Evolutionary conservation across 306 rosid species (phyloP).

Genomic region (Begonia masoniana): DNA sequence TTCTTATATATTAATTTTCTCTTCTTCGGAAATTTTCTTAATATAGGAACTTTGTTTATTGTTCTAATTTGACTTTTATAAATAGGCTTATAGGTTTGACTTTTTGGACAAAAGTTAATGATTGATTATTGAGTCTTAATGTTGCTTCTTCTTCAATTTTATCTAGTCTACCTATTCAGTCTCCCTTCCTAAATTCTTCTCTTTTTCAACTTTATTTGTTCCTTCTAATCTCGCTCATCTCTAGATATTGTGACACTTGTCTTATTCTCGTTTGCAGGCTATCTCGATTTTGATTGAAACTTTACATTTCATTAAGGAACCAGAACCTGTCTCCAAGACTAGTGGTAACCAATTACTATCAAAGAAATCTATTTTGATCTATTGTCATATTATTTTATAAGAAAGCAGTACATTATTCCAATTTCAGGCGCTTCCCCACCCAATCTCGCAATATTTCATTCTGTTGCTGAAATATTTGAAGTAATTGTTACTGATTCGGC

Average conservation of each 20-base stretch:
- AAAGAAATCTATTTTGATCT: not conserved
- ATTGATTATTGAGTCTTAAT: no score
- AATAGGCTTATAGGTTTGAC: no score
- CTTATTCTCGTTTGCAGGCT: constrained; percentile 37
- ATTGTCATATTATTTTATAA: not conserved
- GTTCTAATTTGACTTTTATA: no score
- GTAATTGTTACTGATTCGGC: constrained; percentile 84
- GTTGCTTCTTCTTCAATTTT: no score
- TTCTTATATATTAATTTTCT: no score
- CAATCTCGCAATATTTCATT: constrained; percentile 81
- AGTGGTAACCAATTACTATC: constrained; percentile 33
- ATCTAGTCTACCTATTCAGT: no score
- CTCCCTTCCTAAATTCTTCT: not conserved
- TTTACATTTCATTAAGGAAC: constrained; percentile 58
- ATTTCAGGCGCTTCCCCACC: constrained; percentile 69
- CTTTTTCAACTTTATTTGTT: not conserved
- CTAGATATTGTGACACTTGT: not conserved
- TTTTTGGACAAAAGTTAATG: no score
- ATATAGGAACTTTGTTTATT: no score
- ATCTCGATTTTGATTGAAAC: constrained; percentile 69
- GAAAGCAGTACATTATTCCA: not conserved
- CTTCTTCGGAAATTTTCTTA: no score
- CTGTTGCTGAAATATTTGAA: constrained; percentile 98
- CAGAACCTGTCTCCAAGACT: constrained; percentile 49
- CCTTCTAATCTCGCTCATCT: not conserved